Base-by-base conservation (phyloP, 23 red algal genomes). In the Gracilariopsis chorda region DNA sequence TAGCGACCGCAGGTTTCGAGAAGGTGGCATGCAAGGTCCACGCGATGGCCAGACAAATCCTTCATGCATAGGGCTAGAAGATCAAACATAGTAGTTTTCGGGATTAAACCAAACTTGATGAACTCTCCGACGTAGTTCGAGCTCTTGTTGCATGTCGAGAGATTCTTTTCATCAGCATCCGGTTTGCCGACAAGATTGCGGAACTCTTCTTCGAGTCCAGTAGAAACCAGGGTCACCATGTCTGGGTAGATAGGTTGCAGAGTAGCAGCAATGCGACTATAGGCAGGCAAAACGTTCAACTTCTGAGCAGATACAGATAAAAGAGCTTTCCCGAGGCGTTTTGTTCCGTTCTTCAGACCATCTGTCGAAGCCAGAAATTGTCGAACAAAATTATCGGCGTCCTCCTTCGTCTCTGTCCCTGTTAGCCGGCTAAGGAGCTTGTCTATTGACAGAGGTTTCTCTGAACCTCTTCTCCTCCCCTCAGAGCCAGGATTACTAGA, bases 41-140 rank as follows among this genome's bases (percentile, higher is more conserved):
- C 85, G 17, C 92, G 92, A 81, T 98, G 87, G 49, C 92, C 85
- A 30, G 86, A 42, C 36, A 98, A 86, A 84, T 98, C 95, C 34
- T 79, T 90, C 90, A 98, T 79, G 74, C 95, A 98, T 11, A 94
- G 48, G 35, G 77, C 81, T 24, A 94, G 77, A 57, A 89, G 81
- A 39, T 90, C 77, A 71, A 98, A 91, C 55, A 94, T 70, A 42
- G 63, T 16, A 44, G 52, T 40, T 14, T 35, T 53, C 12, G 74
- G 34, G 23, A 98, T 73, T n/a, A 98, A 51, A 12, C 90, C 84
- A 88, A 98, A 98, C 35, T 98, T 98, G 27, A 87, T 73, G 81
- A 91, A 82, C 59, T 98, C 90, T 29, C 95, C 90, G 20, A 98
- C 77, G 46, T 88, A 98, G 19, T 78, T 77, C 30, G 90, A 71